These are phyloP conservation scores for Rehmannia glutinosa DNA, from an alignment of 257 asterid species.

Conservation along the genomic window DNA sequence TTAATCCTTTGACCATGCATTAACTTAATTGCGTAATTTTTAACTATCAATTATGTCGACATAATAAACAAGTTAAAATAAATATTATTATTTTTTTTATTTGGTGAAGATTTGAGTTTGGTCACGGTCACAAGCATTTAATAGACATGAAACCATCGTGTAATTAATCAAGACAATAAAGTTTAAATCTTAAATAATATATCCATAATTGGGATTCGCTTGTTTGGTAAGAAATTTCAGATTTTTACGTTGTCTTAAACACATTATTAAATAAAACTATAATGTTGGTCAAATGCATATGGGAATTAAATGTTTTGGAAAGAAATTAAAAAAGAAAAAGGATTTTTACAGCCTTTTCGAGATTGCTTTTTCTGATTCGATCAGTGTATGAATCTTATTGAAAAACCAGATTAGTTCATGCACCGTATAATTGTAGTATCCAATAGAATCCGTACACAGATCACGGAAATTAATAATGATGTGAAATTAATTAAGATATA, in stretches of 20 bases:
- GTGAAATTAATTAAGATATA: neutral
- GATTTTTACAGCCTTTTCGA: constrained; percentile 15
- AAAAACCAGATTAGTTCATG: constrained; percentile 27
- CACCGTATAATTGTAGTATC: constrained; percentile 28
- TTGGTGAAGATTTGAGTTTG: too few species aligned
- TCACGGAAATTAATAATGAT: constrained; percentile 4
- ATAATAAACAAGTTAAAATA: too few species aligned
- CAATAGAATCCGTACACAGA: constrained; percentile 11
- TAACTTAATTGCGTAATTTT: constrained; percentile 7
- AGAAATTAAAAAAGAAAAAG: too few species aligned
- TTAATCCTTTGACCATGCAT: constrained; percentile 11
- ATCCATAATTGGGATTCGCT: constrained; percentile 8
- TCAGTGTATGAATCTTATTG: constrained; percentile 24
- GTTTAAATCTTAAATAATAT: neutral
- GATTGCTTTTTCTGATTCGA: constrained; percentile 15
- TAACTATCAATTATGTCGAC: constrained; percentile 8
- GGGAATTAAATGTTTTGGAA: too few species aligned
- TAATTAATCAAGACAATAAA: neutral
- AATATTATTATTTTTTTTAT: too few species aligned
- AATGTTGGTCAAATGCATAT: too few species aligned
- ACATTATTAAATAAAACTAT: too few species aligned
- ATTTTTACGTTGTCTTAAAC: constrained; percentile 2
- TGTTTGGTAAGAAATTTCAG: neutral
- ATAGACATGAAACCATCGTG: constrained; percentile 4
- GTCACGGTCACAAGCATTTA: too few species aligned